Evolutionary conservation across 164 flowering plant genomes (phyloP), one percentile per base, ranked within the genome.

Genomic region (Annona squamosa): DNA sequence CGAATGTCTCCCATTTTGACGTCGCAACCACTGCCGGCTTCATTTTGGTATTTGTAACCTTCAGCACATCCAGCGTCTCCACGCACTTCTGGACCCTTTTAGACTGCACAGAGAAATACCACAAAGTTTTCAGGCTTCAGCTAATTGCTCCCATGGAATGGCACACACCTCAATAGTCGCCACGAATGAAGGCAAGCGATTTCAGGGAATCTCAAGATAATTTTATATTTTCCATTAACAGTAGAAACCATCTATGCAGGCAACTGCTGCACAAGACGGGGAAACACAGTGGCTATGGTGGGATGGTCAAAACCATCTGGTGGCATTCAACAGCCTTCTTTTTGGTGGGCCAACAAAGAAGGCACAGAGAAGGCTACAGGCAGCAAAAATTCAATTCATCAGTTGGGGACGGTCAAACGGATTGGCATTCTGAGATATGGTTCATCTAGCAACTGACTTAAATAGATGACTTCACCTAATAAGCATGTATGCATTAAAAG

Each of bases 1-100:
- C 91, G 68, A 90, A 88, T 6, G 83, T 88, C 77, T 87, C 91
- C 94, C 91, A 90, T 67, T 85, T 83, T 26, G 37, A 26, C 67
- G 89, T 81, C 16, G 85, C 82, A 63, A 82, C 82, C n/a, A 84
- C 71, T 0, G 77, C 84, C 4, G 90, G 85, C 80, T 85, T 84
- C 63, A 79, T 74, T 77, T 63, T 84, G 26, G 82, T 85, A 74
- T 91, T 91, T 72, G 84, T 72, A 44, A 83, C 69, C 84, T 89
- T 91, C 72, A 89, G 79, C 71, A 72, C 76, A 73, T 90, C 96
- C 16, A 91, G 83, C 1, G 85, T 84, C 78, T 91, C 96, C 1
- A 91, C 96, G 65, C 88, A 85, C 72, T 88, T 89, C 77, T 88
- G 93, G 77, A 91, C 88, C 69, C 91, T 85, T 75, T 85, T 85